Evolutionary conservation across 1,139 yeast species (phyloP), one percentile per base, ranked within the genome.

Genomic region (Taphrina communis): DNA sequence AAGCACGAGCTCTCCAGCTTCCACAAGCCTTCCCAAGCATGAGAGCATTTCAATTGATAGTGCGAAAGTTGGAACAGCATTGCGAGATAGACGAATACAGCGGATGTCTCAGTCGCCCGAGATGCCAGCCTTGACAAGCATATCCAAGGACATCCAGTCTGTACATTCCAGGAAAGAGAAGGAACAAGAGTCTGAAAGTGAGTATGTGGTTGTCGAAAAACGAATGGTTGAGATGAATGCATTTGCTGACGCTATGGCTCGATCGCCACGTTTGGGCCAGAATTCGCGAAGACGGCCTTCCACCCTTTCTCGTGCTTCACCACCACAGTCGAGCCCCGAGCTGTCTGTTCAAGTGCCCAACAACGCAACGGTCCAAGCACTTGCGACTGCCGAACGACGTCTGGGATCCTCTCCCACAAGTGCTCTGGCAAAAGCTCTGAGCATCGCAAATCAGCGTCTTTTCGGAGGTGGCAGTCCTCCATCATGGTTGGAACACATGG

Each of bases 161-260:
- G 31, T 1, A 11, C 36, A 50, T 8, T n/a, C 21, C n/a, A 17
- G 53, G 14, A 50, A 21, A n/a, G 53, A 50, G 53, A 50, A 50
- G n/a, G 62, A 58, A 35, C 52, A 41, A 25, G 68, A 65, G 31
- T 51, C 63, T 14, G 68, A 65, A 35, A 51, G 51, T 72, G 97
- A 92, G 75, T 94, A 94, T 75, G 98, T 94, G 58, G 96, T 94
- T 51, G 94, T 94, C 36, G 98, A 94, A 77, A 93, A 92, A 77
- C 84, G 96, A 67, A 91, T 95, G 0, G 97, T 94, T 4, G 98
- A 94, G 77, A 96, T 94, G 11, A 94, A 94, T 79, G 95, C 97
- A 0, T 82, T 94, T 69, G 98, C 98, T 9, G 98, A 94, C 78
- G 96, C 92, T 7, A n/a, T 62, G 19, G 70, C 63, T 8, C n/a